phyloP scores from a whole-genome alignment of 1,284 basidiomycete species.

The Rhodotorula sp. region DNA sequence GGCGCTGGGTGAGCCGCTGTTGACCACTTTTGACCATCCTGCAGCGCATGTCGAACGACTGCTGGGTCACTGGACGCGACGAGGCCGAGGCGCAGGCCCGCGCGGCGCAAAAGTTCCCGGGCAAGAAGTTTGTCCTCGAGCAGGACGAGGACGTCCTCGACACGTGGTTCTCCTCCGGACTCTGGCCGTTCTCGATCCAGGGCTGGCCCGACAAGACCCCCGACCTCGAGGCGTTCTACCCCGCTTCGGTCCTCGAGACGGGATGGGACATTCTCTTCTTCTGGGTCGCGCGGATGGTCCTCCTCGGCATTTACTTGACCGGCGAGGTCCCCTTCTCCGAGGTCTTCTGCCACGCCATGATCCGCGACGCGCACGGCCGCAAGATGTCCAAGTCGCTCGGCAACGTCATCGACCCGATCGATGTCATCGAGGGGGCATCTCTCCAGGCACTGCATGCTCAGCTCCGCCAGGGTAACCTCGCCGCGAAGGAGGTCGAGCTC shows the following conservation, averaged over 20 bases:
- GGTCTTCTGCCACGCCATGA: slow-evolving; percentile 99
- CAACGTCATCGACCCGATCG: slow-evolving; percentile 96
- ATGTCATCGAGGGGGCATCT: slow-evolving; percentile 84
- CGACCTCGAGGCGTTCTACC: slow-evolving; percentile 81
- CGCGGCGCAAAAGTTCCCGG: slow-evolving; percentile 70
- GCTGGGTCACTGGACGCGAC: slow-evolving; percentile 88
- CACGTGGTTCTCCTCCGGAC: slow-evolving; percentile 97
- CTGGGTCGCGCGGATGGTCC: slow-evolving; percentile 99
- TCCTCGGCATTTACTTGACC: slow-evolving; percentile 88
- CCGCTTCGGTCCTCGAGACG: slow-evolving; percentile 85
- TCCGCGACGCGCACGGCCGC: slow-evolving; percentile 94
- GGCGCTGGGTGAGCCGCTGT: neutral
- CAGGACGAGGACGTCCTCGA: slow-evolving; percentile 98
- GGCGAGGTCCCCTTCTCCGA: slow-evolving; percentile 91
- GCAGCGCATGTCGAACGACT: slow-evolving; percentile 66
- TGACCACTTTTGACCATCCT: neutral
- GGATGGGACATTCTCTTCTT: slow-evolving; percentile 99
- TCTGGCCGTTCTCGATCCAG: slow-evolving; percentile 98
- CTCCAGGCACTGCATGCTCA: slow-evolving; percentile 85
- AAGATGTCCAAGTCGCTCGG: slow-evolving; percentile 99
- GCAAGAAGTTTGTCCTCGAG: slow-evolving; percentile 70
- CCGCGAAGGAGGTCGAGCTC: slow-evolving; percentile 88
- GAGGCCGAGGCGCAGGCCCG: slow-evolving; percentile 75
- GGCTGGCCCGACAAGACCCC: slow-evolving; percentile 90
- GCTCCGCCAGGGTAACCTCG: slow-evolving; percentile 86